Conservation (phyloP, 2,329 filamentous ascomycete species). For the Hymenoscyphus salicellus region DNA sequence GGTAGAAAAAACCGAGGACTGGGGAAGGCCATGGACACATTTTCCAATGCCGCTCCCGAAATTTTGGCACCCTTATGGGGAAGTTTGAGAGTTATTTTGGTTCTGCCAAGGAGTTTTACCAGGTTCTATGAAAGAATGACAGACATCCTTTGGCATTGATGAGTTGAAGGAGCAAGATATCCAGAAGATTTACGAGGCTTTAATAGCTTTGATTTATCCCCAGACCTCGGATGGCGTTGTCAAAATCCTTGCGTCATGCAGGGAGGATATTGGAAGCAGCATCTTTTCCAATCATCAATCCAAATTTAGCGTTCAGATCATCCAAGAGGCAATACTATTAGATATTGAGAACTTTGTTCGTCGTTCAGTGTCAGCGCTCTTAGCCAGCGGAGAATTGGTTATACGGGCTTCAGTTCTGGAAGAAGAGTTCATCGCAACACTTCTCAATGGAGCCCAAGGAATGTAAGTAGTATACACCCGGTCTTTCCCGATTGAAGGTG, state of each 20-base stretch:
- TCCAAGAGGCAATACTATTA: background rate
- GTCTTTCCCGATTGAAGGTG: too few species aligned
- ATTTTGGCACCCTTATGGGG: slow-evolving; percentile 20
- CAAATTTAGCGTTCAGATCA: background rate
- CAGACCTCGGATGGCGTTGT: background rate
- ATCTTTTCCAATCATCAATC: background rate
- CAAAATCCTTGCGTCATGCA: slow-evolving; percentile 14
- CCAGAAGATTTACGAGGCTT: background rate
- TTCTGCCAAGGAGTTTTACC: slow-evolving; percentile 9
- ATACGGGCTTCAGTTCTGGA: slow-evolving; percentile 11
- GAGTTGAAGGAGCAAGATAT: slow-evolving; percentile 12
- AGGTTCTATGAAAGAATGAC: slow-evolving; percentile 15
- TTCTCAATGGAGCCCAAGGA: slow-evolving; percentile 18
- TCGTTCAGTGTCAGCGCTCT: slow-evolving; percentile 2
- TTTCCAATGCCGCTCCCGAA: slow-evolving; percentile 12
- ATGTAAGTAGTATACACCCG: slow-evolving; percentile 16
- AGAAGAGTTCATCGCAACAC: slow-evolving; percentile 9
- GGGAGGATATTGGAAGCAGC: slow-evolving; percentile 8
- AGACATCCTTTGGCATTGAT: slow-evolving; percentile 16
- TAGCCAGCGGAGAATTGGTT: slow-evolving; percentile 11
- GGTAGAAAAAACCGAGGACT: slow-evolving; percentile 12
- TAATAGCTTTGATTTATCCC: background rate
- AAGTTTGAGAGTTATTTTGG: slow-evolving; percentile 16
- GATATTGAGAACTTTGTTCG: slow-evolving; percentile 18
- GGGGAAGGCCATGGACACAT: slow-evolving; percentile 19